Base-by-base conservation (phyloP, 2,329 filamentous ascomycete species). In the Tothia fuscella region DNA sequence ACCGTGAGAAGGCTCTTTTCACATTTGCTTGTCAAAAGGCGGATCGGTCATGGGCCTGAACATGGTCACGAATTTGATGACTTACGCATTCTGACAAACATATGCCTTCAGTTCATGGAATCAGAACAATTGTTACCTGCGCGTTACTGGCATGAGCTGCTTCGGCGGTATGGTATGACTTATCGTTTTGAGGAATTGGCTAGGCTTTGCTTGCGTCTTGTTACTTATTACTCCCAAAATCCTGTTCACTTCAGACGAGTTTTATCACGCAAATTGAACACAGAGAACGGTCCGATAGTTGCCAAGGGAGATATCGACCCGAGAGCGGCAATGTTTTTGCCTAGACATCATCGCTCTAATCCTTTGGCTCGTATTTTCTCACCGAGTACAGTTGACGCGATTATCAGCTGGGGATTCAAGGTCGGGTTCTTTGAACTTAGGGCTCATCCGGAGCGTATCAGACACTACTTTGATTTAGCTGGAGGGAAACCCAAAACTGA, bases 141-240 rank as follows among this genome's bases (percentile, higher is more conserved):
- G 3, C 56, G 48, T 20, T 51, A 61, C 13, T 82, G 77, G 78
- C 56, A 60, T 35, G 74, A 80, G 51, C 60, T 78, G 7, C 51
- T 81, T 31, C 71, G 71, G 34, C 67, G 76, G 21, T 66, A 74
- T 34, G 78, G 76, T 3, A 78, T 76, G 71, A 54, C 60, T 6
- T 61, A 67, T 6, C 62, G 66, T 13, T 66, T 74, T 51, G 52
- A 65, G 12, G 68, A 72, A 24, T 57, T 80, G 5, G 62, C 65
- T 44, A 63, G 64, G 17, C 59, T 78, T 20, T 61, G 68, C 10
- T 49, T 70, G 32, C 72, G 66, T 71, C 62, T 81, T 3, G 61
- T 64, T 4, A 52, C 48, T 9, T 13, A 16, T 6, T 41, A 44
- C 35, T 20, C 22, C 16, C 31, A 20, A 10, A n/a, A 29, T 29